A percentile compares a stretch with the other conserved stretches of the same genome.
These are phyloP conservation scores for Firmiana major DNA, from an alignment of 345 rosid genomes.

Conservation along the genomic window DNA sequence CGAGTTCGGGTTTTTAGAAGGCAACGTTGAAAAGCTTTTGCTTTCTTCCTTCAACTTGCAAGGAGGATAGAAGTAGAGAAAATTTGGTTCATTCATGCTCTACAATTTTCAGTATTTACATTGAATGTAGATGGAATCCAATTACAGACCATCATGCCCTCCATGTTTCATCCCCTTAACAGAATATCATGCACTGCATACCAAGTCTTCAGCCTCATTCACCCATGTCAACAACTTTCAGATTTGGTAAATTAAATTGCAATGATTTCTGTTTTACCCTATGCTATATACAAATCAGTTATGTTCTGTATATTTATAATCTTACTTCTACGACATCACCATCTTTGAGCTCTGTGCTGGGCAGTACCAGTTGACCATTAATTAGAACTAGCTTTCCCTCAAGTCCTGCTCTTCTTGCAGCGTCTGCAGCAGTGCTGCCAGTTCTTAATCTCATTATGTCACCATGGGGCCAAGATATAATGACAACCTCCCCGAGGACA, in stretches of 20 bases:
- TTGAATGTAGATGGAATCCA: neutral
- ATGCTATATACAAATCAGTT: neutral
- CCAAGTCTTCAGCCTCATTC: neutral
- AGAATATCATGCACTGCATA: too few species aligned
- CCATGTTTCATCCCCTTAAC: too few species aligned
- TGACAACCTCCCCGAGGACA: constrained; percentile 53
- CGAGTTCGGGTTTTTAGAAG: too few species aligned
- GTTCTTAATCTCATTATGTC: constrained; percentile 60
- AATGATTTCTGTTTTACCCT: neutral
- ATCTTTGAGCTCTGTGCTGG: constrained; percentile 61
- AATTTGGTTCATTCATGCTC: neutral
- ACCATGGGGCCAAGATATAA: constrained; percentile 61
- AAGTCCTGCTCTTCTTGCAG: constrained; percentile 56
- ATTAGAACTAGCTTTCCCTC: constrained; percentile 60
- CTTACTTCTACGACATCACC: constrained; percentile 69
- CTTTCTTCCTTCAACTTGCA: neutral
- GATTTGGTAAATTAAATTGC: neutral
- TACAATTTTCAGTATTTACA: constrained; percentile 8
- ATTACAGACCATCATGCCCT: neutral
- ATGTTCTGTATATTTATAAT: constrained; percentile 21
- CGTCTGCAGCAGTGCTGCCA: constrained; percentile 80
- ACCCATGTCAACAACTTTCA: neutral
- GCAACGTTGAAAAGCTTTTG: too few species aligned
- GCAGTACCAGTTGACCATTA: constrained; percentile 57
- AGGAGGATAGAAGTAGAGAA: neutral